phyloP scores from a whole-genome alignment of 139 green algal species.

The Diplosphaera chodatii region DNA sequence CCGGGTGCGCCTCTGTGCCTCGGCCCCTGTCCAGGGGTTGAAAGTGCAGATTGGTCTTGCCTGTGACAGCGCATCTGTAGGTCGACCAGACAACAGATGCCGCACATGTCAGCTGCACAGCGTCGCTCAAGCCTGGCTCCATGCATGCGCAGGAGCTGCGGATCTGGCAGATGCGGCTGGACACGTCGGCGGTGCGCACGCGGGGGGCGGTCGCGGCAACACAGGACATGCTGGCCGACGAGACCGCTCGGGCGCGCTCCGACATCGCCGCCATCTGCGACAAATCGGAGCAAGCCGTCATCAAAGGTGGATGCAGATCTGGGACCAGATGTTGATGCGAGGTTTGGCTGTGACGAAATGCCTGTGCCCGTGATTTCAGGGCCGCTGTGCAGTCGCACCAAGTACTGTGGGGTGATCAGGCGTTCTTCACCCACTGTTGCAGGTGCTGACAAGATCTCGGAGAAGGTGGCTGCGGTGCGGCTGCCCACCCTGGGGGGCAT shows the following conservation, averaged over 20 bases:
- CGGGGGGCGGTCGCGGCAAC: neutral
- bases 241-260: neutral
- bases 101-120: neutral
- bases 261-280: neutral
- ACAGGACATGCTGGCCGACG: neutral
- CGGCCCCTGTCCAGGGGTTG: neutral
- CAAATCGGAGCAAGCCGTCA: too few species aligned
- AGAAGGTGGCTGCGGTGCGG: neutral
- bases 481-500: neutral
- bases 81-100: too few species aligned
- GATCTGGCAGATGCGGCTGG: neutral
- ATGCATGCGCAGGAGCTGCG: neutral
- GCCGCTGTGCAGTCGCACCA: too few species aligned
- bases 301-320: neutral
- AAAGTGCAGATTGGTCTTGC: neutral
- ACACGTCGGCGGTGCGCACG: neutral
- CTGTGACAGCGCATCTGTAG: too few species aligned
- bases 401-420: neutral
- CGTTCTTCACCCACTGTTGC: neutral
- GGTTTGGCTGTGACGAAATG: too few species aligned
- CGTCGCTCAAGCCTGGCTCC: too few species aligned
- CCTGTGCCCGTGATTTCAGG: too few species aligned
- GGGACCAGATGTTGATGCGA: neutral
- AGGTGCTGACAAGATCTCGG: neutral
- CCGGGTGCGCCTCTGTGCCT: neutral